Conservation (phyloP, 2,329 filamentous ascomycete species). For the Rhynchosporium graminicola region DNA sequence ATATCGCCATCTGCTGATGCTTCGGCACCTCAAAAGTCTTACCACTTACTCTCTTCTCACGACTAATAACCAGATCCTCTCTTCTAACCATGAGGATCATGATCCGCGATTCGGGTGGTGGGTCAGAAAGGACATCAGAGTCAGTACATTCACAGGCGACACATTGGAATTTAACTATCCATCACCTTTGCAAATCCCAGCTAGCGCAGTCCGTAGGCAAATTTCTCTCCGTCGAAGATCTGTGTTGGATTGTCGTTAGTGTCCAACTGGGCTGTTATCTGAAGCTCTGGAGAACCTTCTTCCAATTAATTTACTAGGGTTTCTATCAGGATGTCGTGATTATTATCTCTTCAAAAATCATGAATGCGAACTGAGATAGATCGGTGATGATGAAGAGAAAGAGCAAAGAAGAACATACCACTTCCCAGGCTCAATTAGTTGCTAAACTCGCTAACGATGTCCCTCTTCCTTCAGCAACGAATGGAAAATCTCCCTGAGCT, state of each 20-base stretch:
- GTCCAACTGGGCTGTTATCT: constrained; percentile 49
- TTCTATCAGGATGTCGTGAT: neutral
- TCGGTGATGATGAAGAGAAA: neutral
- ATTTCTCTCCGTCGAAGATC: constrained; percentile 54
- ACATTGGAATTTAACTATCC: constrained; percentile 49
- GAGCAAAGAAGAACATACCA: constrained; percentile 31
- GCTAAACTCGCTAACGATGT: constrained; percentile 51
- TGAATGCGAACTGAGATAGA: neutral
- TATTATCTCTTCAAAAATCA: neutral
- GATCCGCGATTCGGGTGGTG: constrained; percentile 42
- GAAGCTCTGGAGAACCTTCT: constrained; percentile 48
- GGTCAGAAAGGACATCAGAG: constrained; percentile 14
- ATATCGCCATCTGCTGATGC: constrained; percentile 48
- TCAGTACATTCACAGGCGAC: constrained; percentile 48
- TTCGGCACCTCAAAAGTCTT: constrained; percentile 48
- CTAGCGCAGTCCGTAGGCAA: constrained; percentile 56
- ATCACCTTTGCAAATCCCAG: constrained; percentile 53
- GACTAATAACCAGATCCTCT: constrained; percentile 46
- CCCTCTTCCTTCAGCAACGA: constrained; percentile 49
- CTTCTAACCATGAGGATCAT: constrained; percentile 53
- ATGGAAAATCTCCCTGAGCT: constrained; percentile 46
- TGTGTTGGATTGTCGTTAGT: constrained; percentile 45
- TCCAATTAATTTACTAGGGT: constrained; percentile 49
- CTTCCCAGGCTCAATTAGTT: constrained; percentile 51
- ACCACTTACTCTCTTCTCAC: constrained; percentile 28